Base-by-base conservation (phyloP, 176 grass and related monocot species). In the Hordeum vulgare region DNA sequence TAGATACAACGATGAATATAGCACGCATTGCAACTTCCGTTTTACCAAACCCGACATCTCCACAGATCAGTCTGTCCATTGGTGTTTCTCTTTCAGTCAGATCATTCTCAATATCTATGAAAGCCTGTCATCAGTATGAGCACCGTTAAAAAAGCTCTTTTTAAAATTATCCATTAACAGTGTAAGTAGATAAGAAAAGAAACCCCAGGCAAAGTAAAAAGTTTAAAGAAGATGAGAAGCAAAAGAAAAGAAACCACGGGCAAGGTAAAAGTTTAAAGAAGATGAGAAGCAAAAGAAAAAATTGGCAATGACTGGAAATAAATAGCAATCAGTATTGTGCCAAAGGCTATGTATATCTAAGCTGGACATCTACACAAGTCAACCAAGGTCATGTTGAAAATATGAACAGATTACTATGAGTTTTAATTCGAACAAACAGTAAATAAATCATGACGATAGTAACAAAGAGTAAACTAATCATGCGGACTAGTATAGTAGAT, bases 31-130 rank as follows among this genome's bases (percentile, higher is more conserved):
- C 96, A 35, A 98, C 96, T 88, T 98, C 93, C 0, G 93, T 98
- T 91, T 98, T 98, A 41, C 96, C 96, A 85, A 98, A 98, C 39
- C 96, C 96, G 84, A 98, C 96, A 93, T 98, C 96, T 75, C 96
- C 96, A 74, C 93, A 98, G 58, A 98, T 98, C 69, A 98, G 84
- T 82, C 95, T 94, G 80, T 98, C 95, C 95, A 98, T 98, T 40
- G 96, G 96, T 60, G 96, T 95, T 90, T 90, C 91, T 83, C 96
- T 88, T 89, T 98, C 93, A 24, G 93, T 93, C 72, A 98, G 78
- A 90, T 98, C 93, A 77, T 83, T 98, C 74, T 93, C 90, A 81
- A 98, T 93, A 86, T 98, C 96, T 89, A 95, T 88, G 88, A 98
- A 98, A 71, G 96, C 93, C 96, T 98, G 83, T 25, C 80, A 84